Base-by-base conservation (phyloP, 176 grass and related monocot genomes). In the Aegilops umbellulata region DNA sequence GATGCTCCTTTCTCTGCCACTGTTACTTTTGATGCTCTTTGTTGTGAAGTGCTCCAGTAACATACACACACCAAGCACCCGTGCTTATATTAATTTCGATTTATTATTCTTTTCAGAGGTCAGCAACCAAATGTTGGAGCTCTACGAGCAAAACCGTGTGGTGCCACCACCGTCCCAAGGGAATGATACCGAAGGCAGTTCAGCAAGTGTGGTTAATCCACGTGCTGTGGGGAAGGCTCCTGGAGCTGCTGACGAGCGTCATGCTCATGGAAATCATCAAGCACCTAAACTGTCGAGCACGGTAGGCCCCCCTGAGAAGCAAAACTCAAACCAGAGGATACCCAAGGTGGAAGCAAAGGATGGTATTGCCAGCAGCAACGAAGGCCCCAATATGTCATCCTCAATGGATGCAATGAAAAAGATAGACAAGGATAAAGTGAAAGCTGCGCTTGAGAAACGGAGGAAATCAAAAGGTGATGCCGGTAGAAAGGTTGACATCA, bases 71-170 rank as follows among this genome's bases (percentile, higher is more conserved):
- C 31, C 39, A 53, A 19, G 17, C 25, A 61, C 41, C 5, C 4
- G 30, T 53, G 46, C 26, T 82, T 79, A 84, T 26, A 66, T 47
- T 76, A 30, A 67, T 69, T 79, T 2, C 16, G 27, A 20, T 75
- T 75, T 70, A 8, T 75, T 65, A 20, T 77, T 61, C 14, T 19
- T 85, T 87, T 92, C 93, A 97, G 95, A 97, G 89, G 91, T 95
- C 41, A 97, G 95, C 85, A 97, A 97, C 64, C 95, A 97, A 79
- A 97, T 97, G 89, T 76, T 97, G 84, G 95, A 97, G 88, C 84
- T 97, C 16, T 97, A 97, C 22, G 89, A 22, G 0, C 55, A 58
- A 22, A 58, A 58, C 55, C 55, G 55, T 9, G 55, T 58, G 19
- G 55, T 58, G 55, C 87, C 81, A 51, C 82, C 67, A 76, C 58